Conservation (phyloP, 1,284 basidiomycete genomes). For the Tetrapyrgos nigripes region DNA sequence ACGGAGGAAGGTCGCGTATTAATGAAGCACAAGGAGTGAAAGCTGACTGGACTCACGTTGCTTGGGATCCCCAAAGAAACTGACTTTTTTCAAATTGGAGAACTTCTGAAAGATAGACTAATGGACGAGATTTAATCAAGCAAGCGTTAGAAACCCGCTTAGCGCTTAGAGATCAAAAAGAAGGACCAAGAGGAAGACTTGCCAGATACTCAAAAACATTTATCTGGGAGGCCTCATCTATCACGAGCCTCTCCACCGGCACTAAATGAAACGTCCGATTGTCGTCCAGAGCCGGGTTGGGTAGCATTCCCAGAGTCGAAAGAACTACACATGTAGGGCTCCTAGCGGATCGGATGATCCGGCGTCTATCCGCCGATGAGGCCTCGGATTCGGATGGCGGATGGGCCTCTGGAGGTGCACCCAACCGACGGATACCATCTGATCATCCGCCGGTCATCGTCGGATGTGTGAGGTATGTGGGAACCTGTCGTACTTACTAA, state of each 20-base stretch:
- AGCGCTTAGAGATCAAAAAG: too few relatives aligned
- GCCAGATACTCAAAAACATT: conserved; percentile 51
- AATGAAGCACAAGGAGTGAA: too few relatives aligned
- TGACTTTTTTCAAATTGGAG: conserved; percentile 39
- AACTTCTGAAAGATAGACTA: conserved; percentile 39
- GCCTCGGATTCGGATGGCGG: too few relatives aligned
- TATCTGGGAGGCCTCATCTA: conserved; percentile 59
- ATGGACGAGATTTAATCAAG: too few relatives aligned
- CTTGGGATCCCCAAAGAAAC: conserved; percentile 54
- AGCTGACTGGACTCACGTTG: conserved; percentile 40
- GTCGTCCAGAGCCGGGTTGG: conserved; percentile 40
- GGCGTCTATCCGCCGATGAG: too few relatives aligned
- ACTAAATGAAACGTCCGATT: conserved; percentile 40
- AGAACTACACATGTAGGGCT: too few relatives aligned
- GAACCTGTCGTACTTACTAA: too few relatives aligned
- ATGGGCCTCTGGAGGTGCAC: too few relatives aligned
- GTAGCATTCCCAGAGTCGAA: conserved; percentile 51
- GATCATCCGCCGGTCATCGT: too few relatives aligned
- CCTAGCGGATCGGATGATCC: too few relatives aligned
- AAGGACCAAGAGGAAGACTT: conserved; percentile 12
- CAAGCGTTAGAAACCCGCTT: conserved; percentile 17
- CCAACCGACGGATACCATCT: too few relatives aligned
- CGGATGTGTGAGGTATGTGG: too few relatives aligned
- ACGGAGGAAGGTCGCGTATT: not conserved
- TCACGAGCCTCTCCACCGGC: conserved; percentile 45